phyloP scores from a whole-genome alignment of 495 filamentous ascomycete species.

The Chaetomidium leptoderma region DNA sequence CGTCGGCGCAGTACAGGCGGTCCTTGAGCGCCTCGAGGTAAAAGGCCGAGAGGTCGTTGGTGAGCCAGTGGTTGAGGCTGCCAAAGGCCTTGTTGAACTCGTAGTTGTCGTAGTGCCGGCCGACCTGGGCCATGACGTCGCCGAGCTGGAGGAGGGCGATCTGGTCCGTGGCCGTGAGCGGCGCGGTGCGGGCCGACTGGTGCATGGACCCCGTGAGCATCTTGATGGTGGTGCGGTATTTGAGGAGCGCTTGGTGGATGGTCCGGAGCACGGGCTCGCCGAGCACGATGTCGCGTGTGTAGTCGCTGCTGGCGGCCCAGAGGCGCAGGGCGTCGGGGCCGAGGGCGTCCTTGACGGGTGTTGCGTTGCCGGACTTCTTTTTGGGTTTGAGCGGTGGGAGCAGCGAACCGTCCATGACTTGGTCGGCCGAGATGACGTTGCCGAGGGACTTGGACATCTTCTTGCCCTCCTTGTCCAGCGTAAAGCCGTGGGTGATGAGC shows the following conservation, averaged over 20 bases:
- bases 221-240: conserved; percentile 82
- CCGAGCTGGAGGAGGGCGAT: conserved; percentile 74
- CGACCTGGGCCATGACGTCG: conserved; percentile 55
- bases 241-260: conserved; percentile 70
- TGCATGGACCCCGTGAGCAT: conserved; percentile 78
- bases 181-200: conserved; percentile 48
- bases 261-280: conserved; percentile 68
- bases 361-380: conserved; percentile 30
- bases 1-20: conserved; percentile 73
- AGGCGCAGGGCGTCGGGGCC: conserved; percentile 84
- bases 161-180: conserved; percentile 56
- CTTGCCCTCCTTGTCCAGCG: conserved; percentile 76
- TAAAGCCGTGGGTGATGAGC: conserved; percentile 93
- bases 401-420: conserved; percentile 79
- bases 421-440: conserved; percentile 74
- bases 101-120: conserved; percentile 59
- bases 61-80: conserved; percentile 72
- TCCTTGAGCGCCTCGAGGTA: conserved; percentile 94
- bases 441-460: conserved; percentile 99
- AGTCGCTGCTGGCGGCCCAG: conserved; percentile 89
- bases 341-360: conserved; percentile 38
- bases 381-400: conserved; percentile 43
- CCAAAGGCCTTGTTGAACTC: conserved; percentile 79
- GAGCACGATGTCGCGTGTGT: conserved; percentile 79
- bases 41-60: conserved; percentile 79